Base-by-base conservation (phyloP, 1,284 basidiomycete genomes). In the Anthracocystis panici-leucophaei region DNA sequence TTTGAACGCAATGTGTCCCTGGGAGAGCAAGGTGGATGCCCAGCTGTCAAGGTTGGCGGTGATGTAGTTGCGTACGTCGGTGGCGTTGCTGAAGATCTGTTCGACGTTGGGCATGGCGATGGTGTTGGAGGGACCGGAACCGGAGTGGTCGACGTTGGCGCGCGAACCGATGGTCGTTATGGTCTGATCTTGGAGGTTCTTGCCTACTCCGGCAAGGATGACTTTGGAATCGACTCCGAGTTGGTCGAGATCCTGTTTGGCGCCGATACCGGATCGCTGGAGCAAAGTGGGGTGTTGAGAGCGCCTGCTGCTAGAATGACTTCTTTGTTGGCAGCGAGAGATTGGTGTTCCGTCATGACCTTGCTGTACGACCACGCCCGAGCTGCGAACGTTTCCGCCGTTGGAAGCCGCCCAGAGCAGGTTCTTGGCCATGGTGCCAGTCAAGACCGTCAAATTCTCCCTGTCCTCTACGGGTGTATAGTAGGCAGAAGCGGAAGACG, bases 391-490 rank as follows among this genome's bases (percentile, higher is more conserved):
- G 6, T 72, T 77, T n/a, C 40, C 52, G 44, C 51, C 53, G 23
- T 46, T 40, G 2, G 50, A 52, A 18, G 38, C 33, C 20, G 51
- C 33, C 56, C 81, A 86, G 0, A 82, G 40, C 29, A 86, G 67
- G 40, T 80, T 82, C 16, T 76, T 77, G 25, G 82, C 87, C 31
- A 83, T 83, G 23, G 86, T 83, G 12, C 81, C 75, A 11, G 85
- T 82, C 12, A 88, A 82, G 18, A 87, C 58, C 90, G 89, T 12
- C 92, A 94, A 79, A 91, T 55, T 94, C 83, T 91, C 89, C 16
- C 87, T 82, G 5, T 42, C 27, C 38, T 68, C 42, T 11, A 88
- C 83, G 0, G 87, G 87, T 0, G 86, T 82, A 31, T 86, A 85
- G 81, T 88, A 88, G 2, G 87, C 87, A 2, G 86, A 83, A 10